phyloP scores from a whole-genome alignment of 2,329 filamentous ascomycete genomes.

The Trichoderma atrobrunneum region DNA sequence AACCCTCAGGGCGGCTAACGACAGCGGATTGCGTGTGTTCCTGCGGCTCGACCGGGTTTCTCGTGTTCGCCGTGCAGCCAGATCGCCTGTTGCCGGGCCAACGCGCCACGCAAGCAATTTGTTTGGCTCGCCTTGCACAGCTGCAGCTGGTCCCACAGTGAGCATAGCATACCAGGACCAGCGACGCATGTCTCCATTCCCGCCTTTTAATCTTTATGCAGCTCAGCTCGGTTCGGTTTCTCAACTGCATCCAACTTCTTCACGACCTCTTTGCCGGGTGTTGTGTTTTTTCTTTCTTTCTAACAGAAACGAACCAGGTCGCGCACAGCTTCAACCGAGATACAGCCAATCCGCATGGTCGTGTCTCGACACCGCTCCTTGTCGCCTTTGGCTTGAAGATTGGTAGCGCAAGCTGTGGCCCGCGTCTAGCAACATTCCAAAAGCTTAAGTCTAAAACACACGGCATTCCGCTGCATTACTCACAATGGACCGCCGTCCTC shows the following conservation, averaged over 20 bases:
- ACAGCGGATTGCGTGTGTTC: constrained; percentile 8
- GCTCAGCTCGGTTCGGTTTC: background rate
- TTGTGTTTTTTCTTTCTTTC: background rate
- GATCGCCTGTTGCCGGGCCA: constrained; percentile 18
- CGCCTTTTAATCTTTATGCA: constrained; percentile 17
- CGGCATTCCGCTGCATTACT: background rate
- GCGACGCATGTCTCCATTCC: constrained; percentile 5
- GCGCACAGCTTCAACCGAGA: background rate
- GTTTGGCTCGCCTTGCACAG: constrained; percentile 14
- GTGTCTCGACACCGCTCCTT: background rate
- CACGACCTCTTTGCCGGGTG: background rate
- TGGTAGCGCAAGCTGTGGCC: constrained; percentile 9
- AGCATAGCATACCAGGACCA: background rate
- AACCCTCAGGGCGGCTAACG: background rate
- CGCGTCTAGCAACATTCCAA: constrained; percentile 17
- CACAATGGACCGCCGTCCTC: constrained; percentile 51
- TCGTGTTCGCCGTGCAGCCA: background rate
- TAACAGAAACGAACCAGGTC: background rate
- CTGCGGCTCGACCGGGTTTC: constrained; percentile 12
- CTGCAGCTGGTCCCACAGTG: constrained; percentile 7
- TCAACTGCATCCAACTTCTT: background rate
- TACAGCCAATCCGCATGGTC: constrained; percentile 4
- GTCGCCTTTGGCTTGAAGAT: background rate
- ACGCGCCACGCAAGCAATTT: constrained; percentile 12
- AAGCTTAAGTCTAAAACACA: constrained; percentile 4